Percentiles rank a stretch among this genome's conserved stretches.
Conservation (phyloP, 1,139 yeast species). For the Blastobotrys serpentis region DNA sequence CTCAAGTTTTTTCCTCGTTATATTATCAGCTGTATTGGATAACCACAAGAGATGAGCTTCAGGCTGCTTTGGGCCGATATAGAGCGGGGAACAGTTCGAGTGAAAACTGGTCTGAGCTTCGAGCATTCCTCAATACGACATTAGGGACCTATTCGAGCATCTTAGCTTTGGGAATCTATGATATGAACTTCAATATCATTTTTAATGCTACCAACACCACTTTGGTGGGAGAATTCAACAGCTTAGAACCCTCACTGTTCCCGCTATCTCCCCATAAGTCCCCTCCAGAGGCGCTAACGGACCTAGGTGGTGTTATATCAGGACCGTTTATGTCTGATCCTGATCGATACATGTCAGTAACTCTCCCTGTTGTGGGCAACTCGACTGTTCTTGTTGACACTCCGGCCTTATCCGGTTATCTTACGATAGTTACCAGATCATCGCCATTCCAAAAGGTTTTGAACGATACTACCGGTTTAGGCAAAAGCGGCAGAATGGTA, state of each 20-base stretch:
- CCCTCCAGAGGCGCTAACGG: slow-evolving; percentile 44
- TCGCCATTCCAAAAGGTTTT: slow-evolving; percentile 51
- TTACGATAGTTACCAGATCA: slow-evolving; percentile 66
- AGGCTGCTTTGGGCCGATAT: slow-evolving; percentile 57
- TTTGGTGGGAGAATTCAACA: slow-evolving; percentile 18
- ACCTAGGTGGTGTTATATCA: slow-evolving; percentile 30
- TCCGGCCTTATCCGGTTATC: slow-evolving; percentile 66
- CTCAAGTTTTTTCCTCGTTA: slow-evolving; percentile 60
- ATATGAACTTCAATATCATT: slow-evolving; percentile 45
- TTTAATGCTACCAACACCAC: slow-evolving; percentile 40
- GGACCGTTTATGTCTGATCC: slow-evolving; percentile 35
- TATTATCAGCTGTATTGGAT: slow-evolving; percentile 72
- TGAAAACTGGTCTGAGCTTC: slow-evolving; percentile 47
- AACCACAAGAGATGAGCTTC: slow-evolving; percentile 60
- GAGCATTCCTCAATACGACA: slow-evolving; percentile 59
- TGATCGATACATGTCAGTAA: slow-evolving; percentile 51
- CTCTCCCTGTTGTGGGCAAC: slow-evolving; percentile 71
- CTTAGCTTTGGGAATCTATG: slow-evolving; percentile 68
- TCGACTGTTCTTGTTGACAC: slow-evolving; percentile 62
- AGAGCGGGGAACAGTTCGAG: slow-evolving; percentile 68
- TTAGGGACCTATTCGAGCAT: slow-evolving; percentile 42
- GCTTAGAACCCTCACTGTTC: slow-evolving; percentile 41
- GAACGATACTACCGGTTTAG: slow-evolving; percentile 48
- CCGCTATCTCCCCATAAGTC: slow-evolving; percentile 49
- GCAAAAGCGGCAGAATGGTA: slow-evolving; percentile 43